Evolutionary conservation across 257 asterid species (phyloP), one percentile per base, ranked within the genome.

Genomic region (Fraxinus excelsior): DNA sequence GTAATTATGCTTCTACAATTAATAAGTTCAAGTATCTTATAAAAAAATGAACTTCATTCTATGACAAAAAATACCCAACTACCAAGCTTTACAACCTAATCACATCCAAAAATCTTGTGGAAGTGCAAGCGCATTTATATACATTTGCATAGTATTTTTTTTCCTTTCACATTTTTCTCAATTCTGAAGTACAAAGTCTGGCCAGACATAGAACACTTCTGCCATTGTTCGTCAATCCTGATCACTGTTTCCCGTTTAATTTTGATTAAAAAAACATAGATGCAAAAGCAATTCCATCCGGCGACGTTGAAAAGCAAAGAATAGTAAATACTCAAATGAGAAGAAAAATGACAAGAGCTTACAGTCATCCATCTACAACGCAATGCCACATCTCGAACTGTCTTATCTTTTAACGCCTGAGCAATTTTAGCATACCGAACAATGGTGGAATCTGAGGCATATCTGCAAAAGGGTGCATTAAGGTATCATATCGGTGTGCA

Each of bases 341-440:
- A 46, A 62, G 9, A 51, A 46, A 80, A 76, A 10, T 58, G 53
- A 64, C 31, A 53, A 74, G 56, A 74, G 79, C 97, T 91, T 88
- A 94, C 98, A 40, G 78, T 91, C 97, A 94, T 92, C 97, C 97
- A 91, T 87, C 97, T 91, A 86, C 96, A 89, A 21, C 97, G 95
- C 60, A 94, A 79, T 75, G 97, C 98, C 79, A 92, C 90, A 81
- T 94, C 98, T 12, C 98, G 98, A 81, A 92, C 97, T 14, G 98
- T 94, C 88, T 94, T 94, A 70, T 90, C 96, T 75, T 87, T 85
- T 77, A 94, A 80, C 40, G 91, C 90, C 86, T 80, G 90, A n/a
- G 98, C 88, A 71, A 94, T 94, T 84, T 92, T 92, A 13, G 97
- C 92, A 83, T 91, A 94, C 38, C 93, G 87, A 72, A 87, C 75